Conservation (phyloP, 352 stramenopile species). For the Plasmopara viticola region DNA sequence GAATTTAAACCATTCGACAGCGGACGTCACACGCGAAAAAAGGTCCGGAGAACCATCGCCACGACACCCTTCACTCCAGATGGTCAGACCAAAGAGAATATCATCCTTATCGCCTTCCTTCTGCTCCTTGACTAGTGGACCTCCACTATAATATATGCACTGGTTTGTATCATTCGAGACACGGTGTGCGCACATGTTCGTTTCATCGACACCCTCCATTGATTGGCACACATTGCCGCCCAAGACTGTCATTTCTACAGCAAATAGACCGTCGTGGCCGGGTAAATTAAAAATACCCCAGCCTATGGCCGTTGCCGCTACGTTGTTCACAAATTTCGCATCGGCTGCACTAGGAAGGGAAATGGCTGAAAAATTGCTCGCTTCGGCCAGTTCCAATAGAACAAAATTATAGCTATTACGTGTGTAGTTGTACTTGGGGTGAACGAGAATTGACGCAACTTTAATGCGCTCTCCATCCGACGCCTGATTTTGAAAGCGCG, state of each 20-base stretch:
- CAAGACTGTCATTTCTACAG: too few species aligned
- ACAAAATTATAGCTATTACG: too few species aligned
- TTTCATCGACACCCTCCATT: too few species aligned
- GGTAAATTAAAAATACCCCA: conserved; percentile 3
- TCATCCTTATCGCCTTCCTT: background rate
- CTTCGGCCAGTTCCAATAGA: conserved; percentile 30
- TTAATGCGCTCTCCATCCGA: conserved; percentile 8
- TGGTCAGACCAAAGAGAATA: background rate
- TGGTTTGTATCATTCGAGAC: background rate
- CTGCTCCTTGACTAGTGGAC: background rate
- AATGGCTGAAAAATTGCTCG: conserved; percentile 17
- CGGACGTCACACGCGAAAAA: background rate
- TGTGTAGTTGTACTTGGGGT: conserved; percentile 3
- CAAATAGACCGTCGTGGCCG: background rate
- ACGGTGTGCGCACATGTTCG: background rate
- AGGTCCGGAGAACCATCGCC: background rate
- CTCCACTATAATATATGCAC: background rate
- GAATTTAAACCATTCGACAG: background rate
- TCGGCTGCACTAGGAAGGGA: conserved; percentile 6
- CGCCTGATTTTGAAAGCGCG: conserved; percentile 3
- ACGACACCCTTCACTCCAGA: background rate
- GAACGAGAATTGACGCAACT: background rate
- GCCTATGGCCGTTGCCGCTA: background rate
- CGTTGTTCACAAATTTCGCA: background rate
- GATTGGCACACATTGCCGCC: too few species aligned